phyloP scores from a whole-genome alignment of 2,329 filamentous ascomycete species.

The Grosmannia clavigera region DNA sequence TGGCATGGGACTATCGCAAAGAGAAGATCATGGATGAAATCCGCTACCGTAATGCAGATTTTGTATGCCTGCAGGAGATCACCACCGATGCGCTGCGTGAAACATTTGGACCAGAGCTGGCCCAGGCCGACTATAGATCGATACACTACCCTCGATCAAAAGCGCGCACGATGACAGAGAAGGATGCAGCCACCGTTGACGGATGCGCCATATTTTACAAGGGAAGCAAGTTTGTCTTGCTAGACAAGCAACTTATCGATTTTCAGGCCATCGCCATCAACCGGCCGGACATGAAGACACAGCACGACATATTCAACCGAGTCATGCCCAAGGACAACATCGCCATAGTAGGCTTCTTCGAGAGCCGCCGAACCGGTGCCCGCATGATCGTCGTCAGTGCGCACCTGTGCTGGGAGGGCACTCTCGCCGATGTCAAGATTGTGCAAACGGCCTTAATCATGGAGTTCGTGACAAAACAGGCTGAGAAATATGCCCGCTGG shows the following conservation, averaged over 20 bases:
- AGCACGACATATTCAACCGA: slow-evolving; percentile 95
- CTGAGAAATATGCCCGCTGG: slow-evolving; percentile 72
- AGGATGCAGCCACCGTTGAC: slow-evolving; percentile 80
- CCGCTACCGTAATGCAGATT: slow-evolving; percentile 66
- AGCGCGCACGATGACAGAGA: slow-evolving; percentile 82
- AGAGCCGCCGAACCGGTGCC: slow-evolving; percentile 82
- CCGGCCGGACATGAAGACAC: slow-evolving; percentile 90
- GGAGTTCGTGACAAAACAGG: slow-evolving; percentile 77
- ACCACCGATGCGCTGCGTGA: slow-evolving; percentile 86
- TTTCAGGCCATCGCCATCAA: slow-evolving; percentile 89
- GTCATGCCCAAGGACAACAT: slow-evolving; percentile 99
- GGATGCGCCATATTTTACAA: slow-evolving; percentile 94
- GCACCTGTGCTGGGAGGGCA: slow-evolving; percentile 90
- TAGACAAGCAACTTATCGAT: slow-evolving; percentile 91
- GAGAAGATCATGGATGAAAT: slow-evolving; percentile 77
- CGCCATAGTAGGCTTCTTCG: slow-evolving; percentile 80
- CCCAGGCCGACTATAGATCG: slow-evolving; percentile 82
- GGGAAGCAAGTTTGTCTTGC: slow-evolving; percentile 72
- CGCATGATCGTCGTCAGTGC: slow-evolving; percentile 87
- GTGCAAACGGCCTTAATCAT: slow-evolving; percentile 93
- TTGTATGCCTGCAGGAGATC: slow-evolving; percentile 88
- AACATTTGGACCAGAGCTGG: slow-evolving; percentile 77
- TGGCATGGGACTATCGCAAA: slow-evolving; percentile 79
- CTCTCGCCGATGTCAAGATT: slow-evolving; percentile 84
- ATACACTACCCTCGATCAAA: slow-evolving; percentile 86